A percentile compares a stretch with the other conserved stretches of the same genome.
These are phyloP conservation scores for Suillus variegatus DNA, from an alignment of 768 basidiomycete genomes.

Conservation along the genomic window DNA sequence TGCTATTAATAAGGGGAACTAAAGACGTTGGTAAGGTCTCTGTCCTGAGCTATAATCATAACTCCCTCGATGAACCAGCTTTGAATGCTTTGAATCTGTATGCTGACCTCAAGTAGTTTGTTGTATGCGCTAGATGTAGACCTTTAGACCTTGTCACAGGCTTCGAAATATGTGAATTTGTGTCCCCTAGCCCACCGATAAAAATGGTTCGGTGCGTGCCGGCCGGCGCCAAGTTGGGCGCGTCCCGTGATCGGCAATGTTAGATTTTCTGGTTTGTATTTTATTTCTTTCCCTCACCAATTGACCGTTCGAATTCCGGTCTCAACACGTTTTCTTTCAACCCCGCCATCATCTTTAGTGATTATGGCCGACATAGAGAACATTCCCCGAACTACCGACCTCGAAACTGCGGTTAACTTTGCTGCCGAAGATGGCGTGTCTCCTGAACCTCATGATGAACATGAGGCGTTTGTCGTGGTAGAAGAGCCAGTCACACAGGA, in stretches of 20 bases:
- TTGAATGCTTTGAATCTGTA: slow-evolving; percentile 75
- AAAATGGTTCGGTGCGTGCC: slow-evolving; percentile 10
- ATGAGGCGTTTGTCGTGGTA: slow-evolving; percentile 40
- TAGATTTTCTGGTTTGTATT: slow-evolving; percentile 14
- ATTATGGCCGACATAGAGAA: slow-evolving; percentile 41
- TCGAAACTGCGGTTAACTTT: slow-evolving; percentile 23
- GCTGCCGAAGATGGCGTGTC: slow-evolving; percentile 21
- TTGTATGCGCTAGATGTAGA: background rate
- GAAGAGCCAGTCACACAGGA: slow-evolving; percentile 26
- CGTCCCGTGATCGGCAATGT: slow-evolving; percentile 15
- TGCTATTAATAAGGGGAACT: background rate
- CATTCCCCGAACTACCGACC: slow-evolving; percentile 22
- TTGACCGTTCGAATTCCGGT: slow-evolving; percentile 8
- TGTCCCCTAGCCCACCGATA: background rate
- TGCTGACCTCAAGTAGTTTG: slow-evolving; percentile 38
- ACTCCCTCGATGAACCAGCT: slow-evolving; percentile 73
- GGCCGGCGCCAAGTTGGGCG: slow-evolving; percentile 12
- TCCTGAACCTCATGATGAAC: slow-evolving; percentile 34
- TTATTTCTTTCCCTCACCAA: slow-evolving; percentile 14
- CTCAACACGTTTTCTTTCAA: slow-evolving; percentile 7
- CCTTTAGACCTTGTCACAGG: background rate
- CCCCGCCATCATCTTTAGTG: slow-evolving; percentile 22
- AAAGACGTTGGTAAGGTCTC: slow-evolving; percentile 52
- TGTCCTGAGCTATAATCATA: slow-evolving; percentile 84
- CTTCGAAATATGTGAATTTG: background rate